Percentiles rank a stretch among this genome's conserved stretches.
phyloP scores from a whole-genome alignment of 305 asterid genomes.

The Fraxinus platypoda region DNA sequence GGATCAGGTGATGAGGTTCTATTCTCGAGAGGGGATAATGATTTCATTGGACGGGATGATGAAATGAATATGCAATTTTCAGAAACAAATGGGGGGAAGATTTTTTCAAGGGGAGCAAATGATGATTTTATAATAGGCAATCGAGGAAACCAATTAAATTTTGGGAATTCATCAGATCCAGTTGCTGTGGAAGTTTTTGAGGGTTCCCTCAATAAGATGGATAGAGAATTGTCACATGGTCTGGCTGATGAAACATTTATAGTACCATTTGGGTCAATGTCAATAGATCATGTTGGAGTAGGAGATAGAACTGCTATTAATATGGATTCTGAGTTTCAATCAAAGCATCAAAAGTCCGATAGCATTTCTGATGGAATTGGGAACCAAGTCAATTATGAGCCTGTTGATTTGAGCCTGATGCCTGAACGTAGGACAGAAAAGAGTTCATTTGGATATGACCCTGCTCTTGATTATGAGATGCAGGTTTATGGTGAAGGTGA shows the following conservation, averaged over 20 bases:
- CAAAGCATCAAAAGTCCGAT: slow-evolving; percentile 48
- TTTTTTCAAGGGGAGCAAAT: slow-evolving; percentile 40
- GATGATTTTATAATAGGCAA: slow-evolving; percentile 64
- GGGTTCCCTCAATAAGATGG: slow-evolving; percentile 32
- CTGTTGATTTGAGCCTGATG: slow-evolving; percentile 80
- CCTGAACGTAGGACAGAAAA: slow-evolving; percentile 70
- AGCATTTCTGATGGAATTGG: slow-evolving; percentile 35
- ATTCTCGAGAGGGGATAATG: slow-evolving; percentile 38
- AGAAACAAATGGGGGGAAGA: slow-evolving; percentile 59
- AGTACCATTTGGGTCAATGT: slow-evolving; percentile 74
- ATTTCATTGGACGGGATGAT: slow-evolving; percentile 35
- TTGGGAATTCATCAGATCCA: slow-evolving; percentile 50
- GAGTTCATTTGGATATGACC: slow-evolving; percentile 58
- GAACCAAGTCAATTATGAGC: slow-evolving; percentile 57
- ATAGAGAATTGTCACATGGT: slow-evolving; percentile 48
- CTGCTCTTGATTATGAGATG: slow-evolving; percentile 76
- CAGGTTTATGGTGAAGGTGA: slow-evolving; percentile 52
- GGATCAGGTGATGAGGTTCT: slow-evolving; percentile 48
- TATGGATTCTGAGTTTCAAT: slow-evolving; percentile 73
- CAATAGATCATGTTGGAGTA: slow-evolving; percentile 51
- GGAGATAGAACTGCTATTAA: slow-evolving; percentile 57
- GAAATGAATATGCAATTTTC: slow-evolving; percentile 46
- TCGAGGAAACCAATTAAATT: slow-evolving; percentile 40
- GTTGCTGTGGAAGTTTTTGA: slow-evolving; percentile 46
- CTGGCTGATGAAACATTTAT: slow-evolving; percentile 73